Evolutionary conservation across 140 eudicot genomes (phyloP).

Genomic region (Erigeron philadelphicus): DNA sequence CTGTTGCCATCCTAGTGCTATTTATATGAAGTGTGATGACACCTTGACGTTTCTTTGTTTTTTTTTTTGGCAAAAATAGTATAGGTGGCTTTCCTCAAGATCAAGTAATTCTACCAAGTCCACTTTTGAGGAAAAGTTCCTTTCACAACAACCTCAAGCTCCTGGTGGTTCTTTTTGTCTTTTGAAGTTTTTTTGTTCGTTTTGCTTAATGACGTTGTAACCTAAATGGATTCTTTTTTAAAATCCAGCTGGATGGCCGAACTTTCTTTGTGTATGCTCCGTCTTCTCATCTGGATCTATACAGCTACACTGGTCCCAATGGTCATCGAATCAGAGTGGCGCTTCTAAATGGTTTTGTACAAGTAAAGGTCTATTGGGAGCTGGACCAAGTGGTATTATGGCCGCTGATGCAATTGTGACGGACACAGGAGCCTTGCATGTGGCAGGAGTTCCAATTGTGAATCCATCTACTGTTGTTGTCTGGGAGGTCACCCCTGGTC

Average conservation of each 20-base stretch:
- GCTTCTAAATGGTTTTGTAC: conserved; percentile 91
- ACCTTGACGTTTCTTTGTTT: conserved; percentile 20
- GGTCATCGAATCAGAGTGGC: conserved; percentile 63
- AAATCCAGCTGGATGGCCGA: conserved; percentile 96
- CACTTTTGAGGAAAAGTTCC: conserved; percentile 87
- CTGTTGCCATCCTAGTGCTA: conserved; percentile 26
- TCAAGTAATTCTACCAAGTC: conserved; percentile 60
- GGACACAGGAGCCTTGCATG: conserved; percentile 94
- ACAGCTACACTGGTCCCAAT: conserved; percentile 95
- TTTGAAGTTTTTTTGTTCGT: neutral
- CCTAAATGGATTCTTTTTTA: conserved; percentile 2
- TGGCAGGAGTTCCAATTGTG: conserved; percentile 98
- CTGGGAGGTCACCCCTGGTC: conserved; percentile 98
- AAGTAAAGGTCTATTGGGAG: conserved; percentile 94
- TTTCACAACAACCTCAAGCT: conserved; percentile 81
- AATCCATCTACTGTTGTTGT: conserved; percentile 98
- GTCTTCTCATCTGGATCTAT: conserved; percentile 97
- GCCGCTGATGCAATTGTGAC: conserved; percentile 99
- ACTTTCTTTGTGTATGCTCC: conserved; percentile 93
- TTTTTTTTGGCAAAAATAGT: conserved; percentile 40
- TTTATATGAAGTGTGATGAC: conserved; percentile 10
- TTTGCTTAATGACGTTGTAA: neutral
- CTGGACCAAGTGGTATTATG: conserved; percentile 98
- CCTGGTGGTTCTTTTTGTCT: conserved; percentile 35
- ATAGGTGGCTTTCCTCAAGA: conserved; percentile 97